A percentile compares a stretch with the other conserved stretches of the same genome.
Conservation (phyloP, 257 asterid species). For the Solanum pimpinellifolium region DNA sequence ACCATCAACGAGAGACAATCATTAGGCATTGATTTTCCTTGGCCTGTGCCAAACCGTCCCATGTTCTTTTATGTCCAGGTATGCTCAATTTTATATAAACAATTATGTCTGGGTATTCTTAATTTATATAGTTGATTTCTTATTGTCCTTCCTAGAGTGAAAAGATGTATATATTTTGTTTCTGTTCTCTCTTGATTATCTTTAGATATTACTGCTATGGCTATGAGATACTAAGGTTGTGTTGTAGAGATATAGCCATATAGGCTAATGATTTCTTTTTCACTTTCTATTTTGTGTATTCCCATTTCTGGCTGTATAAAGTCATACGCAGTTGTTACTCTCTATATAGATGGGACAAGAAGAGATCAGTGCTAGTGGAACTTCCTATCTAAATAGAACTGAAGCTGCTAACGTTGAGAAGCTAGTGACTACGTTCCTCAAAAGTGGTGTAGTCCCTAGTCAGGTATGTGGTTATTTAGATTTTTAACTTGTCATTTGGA, state of each 20-base stretch:
- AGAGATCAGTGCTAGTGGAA: conserved; percentile 98
- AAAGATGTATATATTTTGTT: background rate
- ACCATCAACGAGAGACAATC: conserved; percentile 87
- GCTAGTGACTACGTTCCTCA: conserved; percentile 87
- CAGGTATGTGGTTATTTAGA: conserved; percentile 35
- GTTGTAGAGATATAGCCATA: background rate
- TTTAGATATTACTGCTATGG: background rate
- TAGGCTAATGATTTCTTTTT: background rate
- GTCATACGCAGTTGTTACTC: background rate
- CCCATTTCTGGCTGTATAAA: background rate
- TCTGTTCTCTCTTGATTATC: background rate
- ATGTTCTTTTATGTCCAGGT: conserved; percentile 99
- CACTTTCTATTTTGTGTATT: background rate
- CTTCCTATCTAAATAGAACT: conserved; percentile 89
- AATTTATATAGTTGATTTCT: background rate
- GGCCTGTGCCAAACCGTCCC: conserved; percentile 99
- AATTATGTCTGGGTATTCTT: background rate
- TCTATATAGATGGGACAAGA: conserved; percentile 94
- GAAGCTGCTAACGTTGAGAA: conserved; percentile 98
- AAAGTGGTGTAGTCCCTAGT: conserved; percentile 96
- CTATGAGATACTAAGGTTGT: background rate
- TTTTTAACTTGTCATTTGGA: background rate
- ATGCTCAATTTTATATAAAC: background rate
- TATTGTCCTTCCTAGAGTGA: background rate
- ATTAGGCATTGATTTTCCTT: conserved; percentile 96